Percentiles rank a stretch among this genome's conserved stretches.
These are phyloP conservation scores for Sphaerulina vaccinii DNA, from an alignment of 2,329 filamentous ascomycete species.

Conservation along the genomic window DNA sequence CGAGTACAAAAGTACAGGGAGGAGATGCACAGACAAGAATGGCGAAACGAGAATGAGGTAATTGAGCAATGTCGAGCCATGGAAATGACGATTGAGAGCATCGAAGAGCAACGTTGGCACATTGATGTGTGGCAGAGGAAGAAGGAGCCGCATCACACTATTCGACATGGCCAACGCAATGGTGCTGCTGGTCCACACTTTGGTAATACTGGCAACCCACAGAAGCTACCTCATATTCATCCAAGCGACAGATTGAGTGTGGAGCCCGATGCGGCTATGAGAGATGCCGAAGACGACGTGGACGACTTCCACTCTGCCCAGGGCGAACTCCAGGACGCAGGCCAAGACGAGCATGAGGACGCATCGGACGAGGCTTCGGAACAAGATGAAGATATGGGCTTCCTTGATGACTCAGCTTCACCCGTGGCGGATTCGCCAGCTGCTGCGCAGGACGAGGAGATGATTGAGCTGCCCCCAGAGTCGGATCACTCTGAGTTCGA, in stretches of 20 bases:
- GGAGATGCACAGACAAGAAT: conserved; percentile 55
- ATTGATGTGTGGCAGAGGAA: conserved; percentile 41
- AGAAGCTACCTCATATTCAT: conserved; percentile 8
- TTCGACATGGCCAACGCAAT: conserved; percentile 20
- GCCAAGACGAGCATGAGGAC: conserved; percentile 12
- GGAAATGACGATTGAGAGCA: conserved; percentile 64
- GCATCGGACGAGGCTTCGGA: conserved; percentile 16
- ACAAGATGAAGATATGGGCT: conserved; percentile 9
- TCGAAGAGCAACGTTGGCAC: conserved; percentile 53
- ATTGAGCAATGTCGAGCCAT: conserved; percentile 57
- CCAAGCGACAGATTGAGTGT: conserved; percentile 30
- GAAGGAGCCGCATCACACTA: conserved; percentile 30
- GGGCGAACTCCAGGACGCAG: conserved; percentile 7
- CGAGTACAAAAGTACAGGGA: conserved; percentile 58
- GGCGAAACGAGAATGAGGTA: conserved; percentile 55
- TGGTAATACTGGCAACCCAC: neutral
- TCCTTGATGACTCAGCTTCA: conserved; percentile 9
- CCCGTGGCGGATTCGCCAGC: neutral
- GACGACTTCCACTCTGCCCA: conserved; percentile 22
- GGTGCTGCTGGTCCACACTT: neutral
- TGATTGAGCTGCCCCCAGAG: neutral
- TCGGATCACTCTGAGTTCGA: conserved; percentile 2
- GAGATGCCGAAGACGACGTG: conserved; percentile 15
- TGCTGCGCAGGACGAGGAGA: neutral
- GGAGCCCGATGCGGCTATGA: conserved; percentile 20